Base-by-base conservation (phyloP, 768 basidiomycete species). In the Hysterangium stoloniferum region DNA sequence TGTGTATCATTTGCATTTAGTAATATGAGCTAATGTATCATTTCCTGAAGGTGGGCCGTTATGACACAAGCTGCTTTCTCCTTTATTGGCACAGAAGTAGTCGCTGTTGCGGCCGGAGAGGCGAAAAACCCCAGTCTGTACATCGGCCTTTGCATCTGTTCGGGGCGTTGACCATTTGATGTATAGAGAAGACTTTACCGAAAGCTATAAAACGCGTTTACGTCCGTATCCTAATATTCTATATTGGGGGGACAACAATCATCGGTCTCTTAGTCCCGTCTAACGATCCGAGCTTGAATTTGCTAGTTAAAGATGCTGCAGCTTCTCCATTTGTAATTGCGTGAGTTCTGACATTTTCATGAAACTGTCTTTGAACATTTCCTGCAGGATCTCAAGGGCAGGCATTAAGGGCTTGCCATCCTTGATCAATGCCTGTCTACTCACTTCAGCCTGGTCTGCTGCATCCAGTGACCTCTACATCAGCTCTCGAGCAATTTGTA, bases 401-500 rank as follows among this genome's bases (percentile, higher is more conserved):
- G 94, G 95, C n/a, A 96, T 96, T 65, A 84, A n/a, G n/a, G n/a
- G n/a, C n/a, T n/a, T n/a, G n/a, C n/a, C n/a, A n/a, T n/a, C n/a
- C n/a, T n/a, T 89, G 33, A 88, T 90, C 62, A 91, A 89, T 60
- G 86, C 84, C 3, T 81, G 78, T 62, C 72, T 95, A 12, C 67
- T 98, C 56, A 89, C 86, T 33, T 89, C 91, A 2, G 92, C 93
- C 4, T 93, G 88, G 84, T 95, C 92, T 22, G 92, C 93, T 29
- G 89, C 87, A 4, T 84, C 83, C 20, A 86, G 84, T 63, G 91
- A 95, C 62, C 64, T 96, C 40, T 95, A 91, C 68, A 93, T 90
- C 3, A 84, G 84, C 40, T 92, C 91, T 15, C 81, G 87, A 48
- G 86, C 86, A 0, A 74, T 97, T 7, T 94, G 86, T 87, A 55